Evolutionary conservation across 345 rosid genomes (phyloP).

Genomic region (Eucalyptus fibrosa): DNA sequence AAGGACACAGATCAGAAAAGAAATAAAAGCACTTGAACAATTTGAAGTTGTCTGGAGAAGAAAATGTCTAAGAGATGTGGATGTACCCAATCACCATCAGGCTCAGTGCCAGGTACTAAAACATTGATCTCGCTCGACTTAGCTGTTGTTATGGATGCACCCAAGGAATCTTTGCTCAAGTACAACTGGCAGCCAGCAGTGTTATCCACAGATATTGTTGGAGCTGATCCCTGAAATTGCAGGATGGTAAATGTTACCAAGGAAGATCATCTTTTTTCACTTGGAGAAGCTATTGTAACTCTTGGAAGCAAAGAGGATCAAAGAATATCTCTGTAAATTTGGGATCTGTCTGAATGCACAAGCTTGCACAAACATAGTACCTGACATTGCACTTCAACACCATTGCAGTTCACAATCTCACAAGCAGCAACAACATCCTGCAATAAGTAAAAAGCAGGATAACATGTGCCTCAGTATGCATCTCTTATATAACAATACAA

Average conservation of each 20-base stretch:
- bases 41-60: not conserved
- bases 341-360: not conserved
- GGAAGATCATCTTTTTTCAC: not conserved
- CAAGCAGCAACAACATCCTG: conserved; percentile 99
- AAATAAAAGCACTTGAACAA: not conserved
- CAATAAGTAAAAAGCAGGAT: not conserved
- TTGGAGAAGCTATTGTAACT: not conserved
- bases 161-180: conserved; percentile 65
- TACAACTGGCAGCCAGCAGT: conserved; percentile 81
- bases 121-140: conserved; percentile 91
- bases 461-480: not conserved
- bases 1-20: not conserved
- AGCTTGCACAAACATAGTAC: conserved; percentile 10
- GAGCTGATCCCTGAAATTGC: conserved; percentile 73
- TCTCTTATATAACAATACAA: not conserved
- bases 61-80: not conserved
- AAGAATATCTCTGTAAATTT: not conserved
- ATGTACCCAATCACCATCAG: conserved; percentile 79
- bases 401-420: conserved; percentile 90
- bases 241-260: not conserved
- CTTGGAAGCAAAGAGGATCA: not conserved
- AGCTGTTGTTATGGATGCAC: conserved; percentile 80
- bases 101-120: conserved; percentile 60
- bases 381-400: conserved; percentile 98
- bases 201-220: conserved; percentile 90